Evolutionary conservation across 345 rosid genomes (phyloP).

Genomic region (Populus euphratica): DNA sequence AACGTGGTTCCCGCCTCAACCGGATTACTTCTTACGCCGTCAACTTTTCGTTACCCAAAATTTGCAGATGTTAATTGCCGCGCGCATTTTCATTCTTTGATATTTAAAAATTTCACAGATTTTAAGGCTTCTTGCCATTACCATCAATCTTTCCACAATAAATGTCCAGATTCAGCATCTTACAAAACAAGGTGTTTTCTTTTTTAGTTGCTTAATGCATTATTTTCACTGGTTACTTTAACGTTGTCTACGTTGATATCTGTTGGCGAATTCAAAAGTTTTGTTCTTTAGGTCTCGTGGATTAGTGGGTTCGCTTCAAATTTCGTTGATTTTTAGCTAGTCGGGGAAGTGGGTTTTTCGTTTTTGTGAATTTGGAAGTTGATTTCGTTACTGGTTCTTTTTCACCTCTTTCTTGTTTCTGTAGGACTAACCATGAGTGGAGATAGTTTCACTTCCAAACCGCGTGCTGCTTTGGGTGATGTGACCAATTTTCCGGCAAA

Average conservation of each 20-base stretch:
- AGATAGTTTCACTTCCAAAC: constrained; percentile 28
- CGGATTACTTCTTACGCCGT: background rate
- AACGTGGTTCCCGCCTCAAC: constrained; percentile 44
- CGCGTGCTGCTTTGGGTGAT: constrained; percentile 40
- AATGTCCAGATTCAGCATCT: background rate
- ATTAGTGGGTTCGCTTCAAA: background rate
- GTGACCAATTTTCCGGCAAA: constrained; percentile 48
- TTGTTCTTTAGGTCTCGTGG: background rate
- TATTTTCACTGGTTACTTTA: background rate
- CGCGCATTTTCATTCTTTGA: background rate
- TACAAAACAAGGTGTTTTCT: background rate
- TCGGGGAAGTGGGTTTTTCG: background rate
- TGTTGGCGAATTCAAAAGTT: background rate
- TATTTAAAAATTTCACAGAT: background rate
- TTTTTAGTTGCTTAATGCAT: background rate
- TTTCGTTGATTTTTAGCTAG: background rate
- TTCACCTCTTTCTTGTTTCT: constrained; percentile 1
- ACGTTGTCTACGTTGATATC: background rate
- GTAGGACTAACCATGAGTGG: constrained; percentile 43
- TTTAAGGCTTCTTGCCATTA: background rate
- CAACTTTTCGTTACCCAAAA: background rate
- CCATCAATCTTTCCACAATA: background rate
- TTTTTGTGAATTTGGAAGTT: background rate
- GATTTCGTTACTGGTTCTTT: constrained; percentile 1
- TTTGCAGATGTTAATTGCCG: background rate